Evolutionary conservation across 2,329 filamentous ascomycete species (phyloP).

Genomic region (Alternaria burnsii): DNA sequence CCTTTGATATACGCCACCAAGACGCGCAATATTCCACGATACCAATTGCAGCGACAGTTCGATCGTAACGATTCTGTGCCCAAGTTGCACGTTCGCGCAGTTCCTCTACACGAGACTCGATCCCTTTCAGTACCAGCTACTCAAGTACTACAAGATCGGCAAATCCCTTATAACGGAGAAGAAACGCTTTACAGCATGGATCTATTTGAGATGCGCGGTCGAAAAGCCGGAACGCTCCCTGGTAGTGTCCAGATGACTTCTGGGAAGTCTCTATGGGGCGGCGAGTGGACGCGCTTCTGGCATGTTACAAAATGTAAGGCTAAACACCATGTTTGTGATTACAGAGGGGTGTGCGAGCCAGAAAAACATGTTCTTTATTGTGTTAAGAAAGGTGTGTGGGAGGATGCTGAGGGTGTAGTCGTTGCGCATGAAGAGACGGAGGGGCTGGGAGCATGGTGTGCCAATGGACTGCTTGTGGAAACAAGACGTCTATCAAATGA

Average conservation of each 20-base stretch:
- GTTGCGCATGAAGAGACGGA: constrained; percentile 22
- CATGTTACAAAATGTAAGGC: constrained; percentile 29
- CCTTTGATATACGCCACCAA: constrained; percentile 31
- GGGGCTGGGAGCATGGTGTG: neutral
- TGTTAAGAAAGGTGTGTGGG: constrained; percentile 29
- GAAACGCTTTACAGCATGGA: constrained; percentile 32
- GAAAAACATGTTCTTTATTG: constrained; percentile 31
- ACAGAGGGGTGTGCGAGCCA: constrained; percentile 24
- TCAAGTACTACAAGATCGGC: constrained; percentile 1
- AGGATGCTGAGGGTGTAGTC: constrained; percentile 25
- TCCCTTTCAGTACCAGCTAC: constrained; percentile 18
- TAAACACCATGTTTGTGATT: constrained; percentile 12
- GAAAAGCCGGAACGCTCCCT: constrained; percentile 12
- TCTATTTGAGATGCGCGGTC: constrained; percentile 30
- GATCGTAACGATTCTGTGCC: constrained; percentile 16
- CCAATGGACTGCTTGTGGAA: neutral
- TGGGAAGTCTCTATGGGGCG: constrained; percentile 25
- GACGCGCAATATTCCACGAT: constrained; percentile 28
- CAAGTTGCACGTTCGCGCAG: constrained; percentile 28
- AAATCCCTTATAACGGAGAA: constrained; percentile 30
- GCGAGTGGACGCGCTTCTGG: constrained; percentile 30
- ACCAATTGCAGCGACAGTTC: constrained; percentile 32
- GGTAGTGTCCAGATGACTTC: constrained; percentile 25
- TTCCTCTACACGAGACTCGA: constrained; percentile 28
- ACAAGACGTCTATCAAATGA: neutral